Percentiles rank a stretch among this genome's conserved stretches.
phyloP scores from a whole-genome alignment of 257 asterid genomes.

The Eucommia ulmoides region DNA sequence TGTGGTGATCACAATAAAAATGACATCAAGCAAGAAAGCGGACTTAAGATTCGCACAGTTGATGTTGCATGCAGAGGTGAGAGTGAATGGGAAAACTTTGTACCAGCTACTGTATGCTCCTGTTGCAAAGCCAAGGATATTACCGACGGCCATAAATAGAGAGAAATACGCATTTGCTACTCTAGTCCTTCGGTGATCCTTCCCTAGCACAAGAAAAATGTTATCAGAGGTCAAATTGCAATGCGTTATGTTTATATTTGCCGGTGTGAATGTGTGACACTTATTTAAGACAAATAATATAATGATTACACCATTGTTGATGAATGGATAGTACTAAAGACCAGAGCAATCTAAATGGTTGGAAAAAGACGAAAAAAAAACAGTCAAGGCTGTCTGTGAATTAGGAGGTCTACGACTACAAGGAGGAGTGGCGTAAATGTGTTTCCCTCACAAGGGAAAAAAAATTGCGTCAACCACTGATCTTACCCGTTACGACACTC shows the following conservation, averaged over 20 bases:
- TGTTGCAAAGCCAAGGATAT: constrained; percentile 74
- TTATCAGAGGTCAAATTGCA: constrained; percentile 6
- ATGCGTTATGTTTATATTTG: background rate
- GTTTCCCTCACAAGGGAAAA: too few species aligned
- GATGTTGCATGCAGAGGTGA: constrained; percentile 48
- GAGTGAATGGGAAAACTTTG: constrained; percentile 66
- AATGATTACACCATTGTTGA: background rate
- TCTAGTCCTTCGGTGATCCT: constrained; percentile 74
- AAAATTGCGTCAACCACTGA: too few species aligned
- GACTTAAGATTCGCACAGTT: constrained; percentile 85
- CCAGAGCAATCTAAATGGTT: too few species aligned
- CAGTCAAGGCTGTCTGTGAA: too few species aligned
- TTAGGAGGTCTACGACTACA: background rate
- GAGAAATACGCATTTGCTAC: constrained; percentile 82
- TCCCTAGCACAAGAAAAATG: constrained; percentile 28
- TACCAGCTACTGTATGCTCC: constrained; percentile 76
- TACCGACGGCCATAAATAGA: constrained; percentile 75
- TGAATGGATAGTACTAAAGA: background rate
- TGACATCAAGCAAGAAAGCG: constrained; percentile 60
- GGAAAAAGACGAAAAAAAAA: too few species aligned
- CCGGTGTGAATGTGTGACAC: background rate
- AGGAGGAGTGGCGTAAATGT: background rate
- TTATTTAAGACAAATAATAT: too few species aligned
- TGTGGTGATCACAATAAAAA: constrained; percentile 50
- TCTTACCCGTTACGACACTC: too few species aligned